Evolutionary conservation across 768 basidiomycete genomes (phyloP).

Genomic region (Kwoniella sp.): DNA sequence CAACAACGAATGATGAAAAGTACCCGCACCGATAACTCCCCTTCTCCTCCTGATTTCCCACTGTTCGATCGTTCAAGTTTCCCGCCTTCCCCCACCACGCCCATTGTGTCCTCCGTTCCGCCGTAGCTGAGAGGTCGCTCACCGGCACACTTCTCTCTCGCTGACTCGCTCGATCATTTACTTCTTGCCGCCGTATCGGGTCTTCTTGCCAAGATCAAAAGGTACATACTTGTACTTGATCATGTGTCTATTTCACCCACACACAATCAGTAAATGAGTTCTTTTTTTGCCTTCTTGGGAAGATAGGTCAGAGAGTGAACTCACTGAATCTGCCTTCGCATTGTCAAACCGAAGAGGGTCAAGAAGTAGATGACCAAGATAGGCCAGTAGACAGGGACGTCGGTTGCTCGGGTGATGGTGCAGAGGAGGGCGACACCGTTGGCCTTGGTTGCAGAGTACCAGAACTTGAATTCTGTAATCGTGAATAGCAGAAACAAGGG

Average conservation of each 20-base stretch:
- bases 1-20: too few species aligned
- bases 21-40: too few species aligned
- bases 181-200: slow-evolving; percentile 72
- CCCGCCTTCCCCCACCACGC: too few species aligned
- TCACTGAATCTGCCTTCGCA: slow-evolving; percentile 93
- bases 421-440: slow-evolving; percentile 77
- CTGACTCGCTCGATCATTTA: slow-evolving; percentile 8
- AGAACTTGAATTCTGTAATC: slow-evolving; percentile 57
- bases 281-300: too few species aligned
- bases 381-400: slow-evolving; percentile 99
- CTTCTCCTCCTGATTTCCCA: too few species aligned
- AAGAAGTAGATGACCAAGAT: slow-evolving; percentile 97
- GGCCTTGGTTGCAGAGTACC: slow-evolving; percentile 89
- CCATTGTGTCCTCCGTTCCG: too few species aligned
- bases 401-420: slow-evolving; percentile 81
- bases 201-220: slow-evolving; percentile 92
- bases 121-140: too few species aligned
- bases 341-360: slow-evolving; percentile 88
- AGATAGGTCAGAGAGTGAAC: too few species aligned
- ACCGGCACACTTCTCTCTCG: too few species aligned
- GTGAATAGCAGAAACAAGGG: slow-evolving; percentile 7
- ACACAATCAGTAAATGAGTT: too few species aligned
- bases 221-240: slow-evolving; percentile 97
- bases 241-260: too few species aligned
- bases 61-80: too few species aligned